phyloP scores from a whole-genome alignment of 2,329 filamentous ascomycete genomes.

The Calonectria pseudoreteaudii region DNA sequence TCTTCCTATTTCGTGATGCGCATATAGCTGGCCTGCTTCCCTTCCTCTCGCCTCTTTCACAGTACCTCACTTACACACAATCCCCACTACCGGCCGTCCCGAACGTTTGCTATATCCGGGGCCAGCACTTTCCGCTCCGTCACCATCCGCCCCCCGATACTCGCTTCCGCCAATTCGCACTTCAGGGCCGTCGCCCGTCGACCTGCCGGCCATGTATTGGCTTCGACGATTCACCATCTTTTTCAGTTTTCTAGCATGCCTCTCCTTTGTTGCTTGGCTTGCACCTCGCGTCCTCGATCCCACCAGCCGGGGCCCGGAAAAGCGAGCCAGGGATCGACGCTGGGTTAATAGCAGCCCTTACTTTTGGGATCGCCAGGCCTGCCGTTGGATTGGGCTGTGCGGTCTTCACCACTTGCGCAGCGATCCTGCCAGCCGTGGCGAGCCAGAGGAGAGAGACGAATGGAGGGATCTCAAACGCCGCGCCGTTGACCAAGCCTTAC shows the following conservation, averaged over 20 bases:
- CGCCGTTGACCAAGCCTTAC: conserved; percentile 23
- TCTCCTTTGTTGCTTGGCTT: conserved; percentile 62
- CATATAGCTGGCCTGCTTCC: conserved; percentile 46
- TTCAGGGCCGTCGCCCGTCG: conserved; percentile 18
- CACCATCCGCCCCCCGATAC: conserved; percentile 19
- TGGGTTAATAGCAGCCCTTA: conserved; percentile 80
- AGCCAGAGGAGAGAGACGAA: conserved; percentile 40
- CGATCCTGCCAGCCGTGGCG: conserved; percentile 62
- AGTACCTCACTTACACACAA: conserved; percentile 3
- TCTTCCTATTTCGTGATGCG: conserved; percentile 38
- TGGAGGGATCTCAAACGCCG: conserved; percentile 45
- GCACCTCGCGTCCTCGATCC: conserved; percentile 71
- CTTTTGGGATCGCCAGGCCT: conserved; percentile 81
- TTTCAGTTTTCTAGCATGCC: conserved; percentile 52
- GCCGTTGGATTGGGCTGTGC: conserved; percentile 83
- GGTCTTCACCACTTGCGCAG: conserved; percentile 79
- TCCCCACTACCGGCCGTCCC: conserved; percentile 15
- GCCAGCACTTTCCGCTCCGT: neutral
- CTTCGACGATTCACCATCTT: conserved; percentile 58
- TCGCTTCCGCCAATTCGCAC: conserved; percentile 20
- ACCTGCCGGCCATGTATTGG: conserved; percentile 55
- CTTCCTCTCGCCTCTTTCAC: neutral
- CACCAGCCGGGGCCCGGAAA: conserved; percentile 70
- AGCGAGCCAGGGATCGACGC: conserved; percentile 69
- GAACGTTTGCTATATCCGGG: conserved; percentile 14